A percentile compares a stretch with the other conserved stretches of the same genome.
Conservation (phyloP, 2,329 filamentous ascomycete species). For the Didymella keratinophila region DNA sequence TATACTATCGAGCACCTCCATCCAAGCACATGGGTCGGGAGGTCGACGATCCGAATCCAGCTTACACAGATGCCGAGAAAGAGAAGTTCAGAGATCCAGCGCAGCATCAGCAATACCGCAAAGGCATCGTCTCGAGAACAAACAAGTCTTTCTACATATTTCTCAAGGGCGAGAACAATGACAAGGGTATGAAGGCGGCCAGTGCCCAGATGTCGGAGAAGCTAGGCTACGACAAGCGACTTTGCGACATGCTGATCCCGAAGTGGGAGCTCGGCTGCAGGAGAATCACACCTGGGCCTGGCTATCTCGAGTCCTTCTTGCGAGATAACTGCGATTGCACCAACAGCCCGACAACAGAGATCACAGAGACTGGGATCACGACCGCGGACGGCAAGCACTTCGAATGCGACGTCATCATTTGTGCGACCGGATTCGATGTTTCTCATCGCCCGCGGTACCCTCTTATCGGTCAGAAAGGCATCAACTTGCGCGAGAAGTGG, state of each 20-base stretch:
- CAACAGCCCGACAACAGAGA: slow-evolving; percentile 34
- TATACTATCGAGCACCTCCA: slow-evolving; percentile 31
- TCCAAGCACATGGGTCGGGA: slow-evolving; percentile 34
- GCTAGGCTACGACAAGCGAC: slow-evolving; percentile 24
- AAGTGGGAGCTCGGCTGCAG: slow-evolving; percentile 42
- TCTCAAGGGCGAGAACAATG: slow-evolving; percentile 31
- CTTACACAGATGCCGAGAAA: slow-evolving; percentile 29
- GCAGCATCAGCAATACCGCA: slow-evolving; percentile 27
- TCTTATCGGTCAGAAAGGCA: background rate
- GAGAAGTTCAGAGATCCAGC: slow-evolving; percentile 29
- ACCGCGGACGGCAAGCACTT: background rate
- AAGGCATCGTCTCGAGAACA: slow-evolving; percentile 29
- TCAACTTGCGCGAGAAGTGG: background rate
- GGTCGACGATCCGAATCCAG: slow-evolving; percentile 32
- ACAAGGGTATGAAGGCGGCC: slow-evolving; percentile 3
- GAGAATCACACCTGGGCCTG: slow-evolving; percentile 56
- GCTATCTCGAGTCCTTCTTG: slow-evolving; percentile 58
- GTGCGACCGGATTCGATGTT: background rate
- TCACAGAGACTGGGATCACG: background rate
- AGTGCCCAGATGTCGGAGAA: slow-evolving; percentile 14
- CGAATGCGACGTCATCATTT: background rate
- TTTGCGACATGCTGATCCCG: slow-evolving; percentile 33
- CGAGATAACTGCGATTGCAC: slow-evolving; percentile 58
- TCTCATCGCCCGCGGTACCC: background rate
- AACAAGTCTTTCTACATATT: slow-evolving; percentile 36